Base-by-base conservation (phyloP, 257 asterid species). In the Gentiana macrophylla region DNA sequence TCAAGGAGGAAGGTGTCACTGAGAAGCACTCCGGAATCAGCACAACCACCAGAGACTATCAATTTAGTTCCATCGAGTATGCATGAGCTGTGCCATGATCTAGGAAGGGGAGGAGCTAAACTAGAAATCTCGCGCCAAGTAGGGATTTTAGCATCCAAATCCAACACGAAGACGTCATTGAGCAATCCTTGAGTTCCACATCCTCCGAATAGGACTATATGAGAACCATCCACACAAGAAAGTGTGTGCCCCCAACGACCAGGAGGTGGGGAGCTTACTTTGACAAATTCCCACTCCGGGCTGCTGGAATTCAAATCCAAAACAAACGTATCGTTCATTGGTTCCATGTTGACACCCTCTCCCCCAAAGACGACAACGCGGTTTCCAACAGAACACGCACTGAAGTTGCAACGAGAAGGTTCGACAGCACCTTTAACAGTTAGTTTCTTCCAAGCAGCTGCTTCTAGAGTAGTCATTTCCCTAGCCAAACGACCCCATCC, bases 51-150 rank as follows among this genome's bases (percentile, higher is more conserved):
- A 35, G 98, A 90, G 46, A 90, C 98, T 37, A 90, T 76, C 60
- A 90, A 76, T 83, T 90, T 90, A 24, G 98, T 75, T 57, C 96
- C 98, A 57, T 90, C 98, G 3, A 90, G 81, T 4, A 96, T 90
- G 73, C 98, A 90, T 34, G 98, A 90, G 77, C 98, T 86, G 56
- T 90, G 98, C 98, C 96, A 90, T 13, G 98, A 90, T 67, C 98
- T 77, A 4, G 97, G 97, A 55, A 89, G 88, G 2, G 97, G 97
- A 32, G 97, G 97, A 12, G 94, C 95, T 74, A 86, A 63, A 74
- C 95, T 82, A 52, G 93, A 89, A 67, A 89, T 89, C 68, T 89
- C 97, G 5, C 89, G 91, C 97, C 97, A 89, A 4, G 89, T 78
- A 24, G 83, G 95, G 54, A 71, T 82, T 56, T 86, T 89, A 35